A percentile compares a stretch with the other conserved stretches of the same genome.
phyloP scores from a whole-genome alignment of 1,284 basidiomycete genomes.

The Irpex sp. region DNA sequence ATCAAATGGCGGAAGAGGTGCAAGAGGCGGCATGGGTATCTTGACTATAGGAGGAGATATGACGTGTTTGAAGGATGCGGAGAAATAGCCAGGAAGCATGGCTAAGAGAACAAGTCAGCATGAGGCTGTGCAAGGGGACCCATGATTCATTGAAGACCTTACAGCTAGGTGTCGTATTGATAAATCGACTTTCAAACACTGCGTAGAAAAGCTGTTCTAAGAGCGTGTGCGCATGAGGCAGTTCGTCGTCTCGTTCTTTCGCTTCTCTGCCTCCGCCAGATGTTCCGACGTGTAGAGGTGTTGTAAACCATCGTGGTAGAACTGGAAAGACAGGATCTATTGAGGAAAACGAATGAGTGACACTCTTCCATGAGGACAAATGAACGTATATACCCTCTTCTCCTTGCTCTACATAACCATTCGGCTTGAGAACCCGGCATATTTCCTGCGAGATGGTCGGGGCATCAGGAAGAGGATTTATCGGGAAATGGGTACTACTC shows the following conservation, averaged over 20 bases:
- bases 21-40: conserved; percentile 65
- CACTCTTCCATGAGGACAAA: not conserved
- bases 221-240: conserved; percentile 30
- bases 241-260: conserved; percentile 11
- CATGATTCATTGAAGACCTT: conserved; percentile 1
- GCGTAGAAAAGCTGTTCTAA: conserved; percentile 31
- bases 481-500: conserved; percentile 1
- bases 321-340: conserved; percentile 33
- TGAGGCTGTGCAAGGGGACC: not conserved
- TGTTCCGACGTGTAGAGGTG: conserved; percentile 22
- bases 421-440: conserved; percentile 60
- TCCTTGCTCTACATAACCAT: conserved; percentile 62
- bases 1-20: conserved; percentile 57
- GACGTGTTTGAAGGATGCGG: conserved; percentile 68
- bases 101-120: conserved; percentile 31
- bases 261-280: conserved; percentile 16
- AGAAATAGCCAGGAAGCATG: conserved; percentile 62
- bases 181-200: conserved; percentile 33
- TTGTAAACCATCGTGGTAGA: conserved; percentile 34
- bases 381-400: conserved; percentile 52
- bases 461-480: too few species aligned
- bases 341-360: not conserved
- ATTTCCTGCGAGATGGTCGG: conserved; percentile 51
- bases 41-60: conserved; percentile 55
- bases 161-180: conserved; percentile 32